Evolutionary conservation across 495 filamentous ascomycete species (phyloP).

Genomic region (Bacidia gigantensis): DNA sequence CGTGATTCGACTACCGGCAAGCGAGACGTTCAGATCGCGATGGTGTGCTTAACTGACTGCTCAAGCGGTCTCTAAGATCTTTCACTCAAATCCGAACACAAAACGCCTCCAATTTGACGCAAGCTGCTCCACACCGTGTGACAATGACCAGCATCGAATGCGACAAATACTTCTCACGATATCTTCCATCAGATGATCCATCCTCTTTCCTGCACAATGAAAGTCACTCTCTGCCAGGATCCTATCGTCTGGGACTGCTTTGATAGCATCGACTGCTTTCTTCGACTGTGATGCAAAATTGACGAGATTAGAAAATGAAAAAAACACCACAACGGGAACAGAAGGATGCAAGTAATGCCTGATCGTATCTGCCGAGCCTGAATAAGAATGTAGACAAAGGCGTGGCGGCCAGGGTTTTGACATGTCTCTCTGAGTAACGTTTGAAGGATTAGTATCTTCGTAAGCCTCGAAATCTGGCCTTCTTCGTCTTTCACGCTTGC

Average conservation of each 20-base stretch:
- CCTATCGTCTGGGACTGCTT: conserved; percentile 57
- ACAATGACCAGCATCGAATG: conserved; percentile 64
- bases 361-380: conserved; percentile 60
- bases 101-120: conserved; percentile 71
- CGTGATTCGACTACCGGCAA: too few relatives aligned
- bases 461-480: conserved; percentile 19
- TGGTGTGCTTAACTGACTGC: too few relatives aligned
- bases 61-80: too few relatives aligned
- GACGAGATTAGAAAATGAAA: conserved; percentile 75
- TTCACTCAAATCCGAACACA: conserved; percentile 52
- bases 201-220: conserved; percentile 66
- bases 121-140: conserved; percentile 54
- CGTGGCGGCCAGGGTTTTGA: conserved; percentile 68
- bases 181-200: conserved; percentile 68
- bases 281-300: conserved; percentile 51
- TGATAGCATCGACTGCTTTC: conserved; percentile 52
- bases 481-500: conserved; percentile 43
- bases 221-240: conserved; percentile 84
- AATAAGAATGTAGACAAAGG: conserved; percentile 89
- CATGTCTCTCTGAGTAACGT: conserved; percentile 11
- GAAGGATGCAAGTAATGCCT: conserved; percentile 64
- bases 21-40: too few relatives aligned
- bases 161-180: conserved; percentile 58
- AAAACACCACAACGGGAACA: conserved; percentile 67
- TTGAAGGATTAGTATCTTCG: conserved; percentile 20